Evolutionary conservation across 1,284 basidiomycete species (phyloP).

Genomic region (Ustilago xerochloae): DNA sequence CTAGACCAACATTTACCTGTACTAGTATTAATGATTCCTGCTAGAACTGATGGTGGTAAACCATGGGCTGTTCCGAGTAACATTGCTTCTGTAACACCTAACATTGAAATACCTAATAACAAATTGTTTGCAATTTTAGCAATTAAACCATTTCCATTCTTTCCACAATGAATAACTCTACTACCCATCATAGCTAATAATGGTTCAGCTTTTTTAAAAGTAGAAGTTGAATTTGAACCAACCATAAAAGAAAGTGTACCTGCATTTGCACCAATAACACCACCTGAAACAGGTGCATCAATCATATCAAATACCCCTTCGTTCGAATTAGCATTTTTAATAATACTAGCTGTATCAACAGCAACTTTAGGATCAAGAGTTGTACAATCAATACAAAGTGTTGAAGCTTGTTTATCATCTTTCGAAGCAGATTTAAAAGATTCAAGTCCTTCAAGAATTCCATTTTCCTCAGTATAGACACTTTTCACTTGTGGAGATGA

Average conservation of each 20-base stretch:
- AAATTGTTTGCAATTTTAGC: conserved; percentile 66
- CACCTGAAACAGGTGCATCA: conserved; percentile 90
- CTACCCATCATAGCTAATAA: conserved; percentile 77
- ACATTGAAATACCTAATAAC: conserved; percentile 60
- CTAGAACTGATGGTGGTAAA: conserved; percentile 51
- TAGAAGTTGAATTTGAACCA: conserved; percentile 75
- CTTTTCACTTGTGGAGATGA: conserved; percentile 82
- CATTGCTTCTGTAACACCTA: conserved; percentile 62
- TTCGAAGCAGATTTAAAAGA: conserved; percentile 9
- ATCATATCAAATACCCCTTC: conserved; percentile 74
- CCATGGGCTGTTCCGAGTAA: conserved; percentile 59
- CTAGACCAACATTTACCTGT: conserved; percentile 79
- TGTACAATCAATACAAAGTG: conserved; percentile 86
- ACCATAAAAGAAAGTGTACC: conserved; percentile 86
- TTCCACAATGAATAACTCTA: conserved; percentile 83
- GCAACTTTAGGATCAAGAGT: conserved; percentile 83
- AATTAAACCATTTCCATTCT: conserved; percentile 74
- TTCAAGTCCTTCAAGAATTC: conserved; percentile 63
- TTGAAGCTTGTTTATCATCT: conserved; percentile 60
- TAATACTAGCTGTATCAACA: conserved; percentile 74
- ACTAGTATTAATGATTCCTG: conserved; percentile 62
- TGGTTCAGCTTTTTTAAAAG: conserved; percentile 75
- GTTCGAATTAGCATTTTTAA: conserved; percentile 71
- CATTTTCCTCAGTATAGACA: conserved; percentile 75
- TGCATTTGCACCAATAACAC: conserved; percentile 84